A percentile compares a stretch with the other conserved stretches of the same genome.
Conservation (phyloP, 106 monocot species). For the Platanthera guangdongensis region DNA sequence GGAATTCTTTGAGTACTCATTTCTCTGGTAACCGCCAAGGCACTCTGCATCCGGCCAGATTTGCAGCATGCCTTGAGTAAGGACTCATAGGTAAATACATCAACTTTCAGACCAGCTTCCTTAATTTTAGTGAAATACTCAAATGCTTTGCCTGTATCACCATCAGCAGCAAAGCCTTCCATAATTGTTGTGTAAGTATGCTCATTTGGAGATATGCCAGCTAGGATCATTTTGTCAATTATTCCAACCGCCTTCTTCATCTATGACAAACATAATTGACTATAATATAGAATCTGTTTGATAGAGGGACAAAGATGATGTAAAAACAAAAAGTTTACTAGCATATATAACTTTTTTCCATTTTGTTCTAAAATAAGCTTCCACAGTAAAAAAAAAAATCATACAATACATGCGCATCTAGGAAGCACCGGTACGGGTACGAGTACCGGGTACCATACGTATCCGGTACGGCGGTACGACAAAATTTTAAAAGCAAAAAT, state of each 20-base stretch:
- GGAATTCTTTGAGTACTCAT: conserved; percentile 70
- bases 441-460: too few species aligned
- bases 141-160: conserved; percentile 88
- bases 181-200: conserved; percentile 90
- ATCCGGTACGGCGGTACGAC: too few species aligned
- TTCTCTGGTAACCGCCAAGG: conserved; percentile 87
- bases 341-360: background rate
- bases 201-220: conserved; percentile 66
- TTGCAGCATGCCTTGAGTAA: conserved; percentile 98
- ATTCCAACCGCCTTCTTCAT: conserved; percentile 78
- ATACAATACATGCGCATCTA: background rate
- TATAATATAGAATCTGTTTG: background rate
- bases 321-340: background rate
- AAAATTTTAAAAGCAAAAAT: too few species aligned
- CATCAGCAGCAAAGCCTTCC: conserved; percentile 86
- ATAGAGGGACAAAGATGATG: background rate
- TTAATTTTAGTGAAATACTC: conserved; percentile 97
- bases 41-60: conserved; percentile 96
- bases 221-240: conserved; percentile 64
- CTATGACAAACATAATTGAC: conserved; percentile 22
- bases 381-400: background rate
- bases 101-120: conserved; percentile 68
- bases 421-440: too few species aligned
- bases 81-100: conserved; percentile 88
- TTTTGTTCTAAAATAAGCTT: background rate